Evolutionary conservation across 2,329 filamentous ascomycete species (phyloP).

Genomic region (Cercospora sp.): DNA sequence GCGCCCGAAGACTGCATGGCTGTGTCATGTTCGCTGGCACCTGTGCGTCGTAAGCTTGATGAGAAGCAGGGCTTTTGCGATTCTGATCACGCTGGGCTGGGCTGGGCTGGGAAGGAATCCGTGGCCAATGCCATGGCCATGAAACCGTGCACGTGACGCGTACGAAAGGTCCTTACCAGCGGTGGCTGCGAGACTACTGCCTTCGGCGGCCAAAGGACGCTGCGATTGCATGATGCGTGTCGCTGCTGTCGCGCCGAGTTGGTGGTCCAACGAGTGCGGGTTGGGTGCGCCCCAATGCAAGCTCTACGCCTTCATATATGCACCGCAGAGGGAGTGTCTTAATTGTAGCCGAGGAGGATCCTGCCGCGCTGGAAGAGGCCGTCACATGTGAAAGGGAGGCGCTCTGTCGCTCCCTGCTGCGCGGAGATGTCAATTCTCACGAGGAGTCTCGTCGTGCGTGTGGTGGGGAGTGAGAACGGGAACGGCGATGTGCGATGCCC

Average conservation of each 20-base stretch:
- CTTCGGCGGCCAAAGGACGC: constrained; percentile 20
- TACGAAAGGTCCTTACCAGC: constrained; percentile 21
- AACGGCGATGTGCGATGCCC: neutral
- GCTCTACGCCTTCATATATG: neutral
- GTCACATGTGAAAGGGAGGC: neutral
- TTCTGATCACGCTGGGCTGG: neutral
- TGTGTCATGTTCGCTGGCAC: constrained; percentile 11
- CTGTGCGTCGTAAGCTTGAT: constrained; percentile 19
- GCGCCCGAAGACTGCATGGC: constrained; percentile 8
- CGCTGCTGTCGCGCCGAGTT: neutral
- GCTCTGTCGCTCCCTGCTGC: neutral
- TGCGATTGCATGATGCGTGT: constrained; percentile 19
- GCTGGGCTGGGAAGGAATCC: neutral
- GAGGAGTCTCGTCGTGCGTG: neutral
- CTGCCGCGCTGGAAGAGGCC: neutral
- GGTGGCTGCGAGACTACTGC: constrained; percentile 10
- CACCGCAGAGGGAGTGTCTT: neutral
- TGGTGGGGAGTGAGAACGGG: neutral
- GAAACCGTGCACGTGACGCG: neutral
- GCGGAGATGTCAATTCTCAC: neutral
- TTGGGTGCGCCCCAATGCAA: neutral
- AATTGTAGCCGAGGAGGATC: neutral
- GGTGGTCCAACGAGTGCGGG: neutral
- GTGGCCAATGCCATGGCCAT: no score
- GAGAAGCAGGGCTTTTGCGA: neutral